Evolutionary conservation across 495 filamentous ascomycete species (phyloP), one percentile per base, ranked within the genome.

Genomic region (Astrothelium macrocarpum): DNA sequence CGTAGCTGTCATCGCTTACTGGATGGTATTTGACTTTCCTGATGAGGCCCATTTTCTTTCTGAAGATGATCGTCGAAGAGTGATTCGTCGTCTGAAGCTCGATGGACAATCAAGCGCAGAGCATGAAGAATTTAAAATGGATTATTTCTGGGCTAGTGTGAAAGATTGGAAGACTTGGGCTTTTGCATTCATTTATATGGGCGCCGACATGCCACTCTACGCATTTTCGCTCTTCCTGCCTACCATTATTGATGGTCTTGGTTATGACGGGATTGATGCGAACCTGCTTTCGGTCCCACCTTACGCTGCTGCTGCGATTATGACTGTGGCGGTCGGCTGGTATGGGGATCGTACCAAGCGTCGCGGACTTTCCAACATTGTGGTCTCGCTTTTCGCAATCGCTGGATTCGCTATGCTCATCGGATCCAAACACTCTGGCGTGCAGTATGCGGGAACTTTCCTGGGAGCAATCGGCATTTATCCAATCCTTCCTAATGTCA

Each of bases 211-310:
- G 14, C 80, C 90, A 16, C 82, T 97, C 3, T 97, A 97, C 72
- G 90, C 88, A 23, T 96, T 96, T 73, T 90, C 87, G 5, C 82
- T 97, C 3, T 96, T 97, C 74, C 80, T 96, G 0, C 93, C 93
- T 1, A 87, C 85, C 32, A 96, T 96, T 71, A 88, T 97, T 70
- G 75, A 71, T 32, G 80, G 87, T 66, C 77, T 89, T 20, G 93
- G 93, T 32, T 96, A 88, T 72, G 80, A 75, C 18, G 72, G 81
- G 1, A 88, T 89, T 4, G 81, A 76, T 1, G 84, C 90, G 0
- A 91, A 97, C 69, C 82, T 97, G 2, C 81, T 96, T 60, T 87
- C 84, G 25, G 93, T 97, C 0, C 91, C 94, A 1, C 91, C 91
- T 0, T 97, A 97, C 69, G 90, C 86, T n/a, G 85, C 78, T 0